A percentile compares a stretch with the other conserved stretches of the same genome.
Evolutionary conservation across 495 filamentous ascomycete genomes (phyloP).

Genomic region (Parmelia sp.): DNA sequence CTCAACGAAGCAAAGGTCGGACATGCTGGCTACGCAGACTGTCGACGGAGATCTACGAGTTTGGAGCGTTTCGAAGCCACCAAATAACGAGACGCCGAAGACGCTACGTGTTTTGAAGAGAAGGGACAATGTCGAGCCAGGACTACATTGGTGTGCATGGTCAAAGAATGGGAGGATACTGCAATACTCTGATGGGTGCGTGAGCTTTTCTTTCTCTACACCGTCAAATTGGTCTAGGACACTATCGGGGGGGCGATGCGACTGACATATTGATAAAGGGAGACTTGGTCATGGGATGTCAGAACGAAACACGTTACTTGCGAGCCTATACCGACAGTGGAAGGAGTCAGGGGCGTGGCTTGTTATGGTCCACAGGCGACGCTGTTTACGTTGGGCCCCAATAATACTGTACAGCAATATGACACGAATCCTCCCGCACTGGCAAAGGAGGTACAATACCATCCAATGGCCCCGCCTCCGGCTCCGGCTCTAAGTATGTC

Average conservation of each 20-base stretch:
- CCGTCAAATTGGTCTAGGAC: not conserved
- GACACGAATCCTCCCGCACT: constrained; percentile 77
- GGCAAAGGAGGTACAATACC: constrained; percentile 78
- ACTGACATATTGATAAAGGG: constrained; percentile 46
- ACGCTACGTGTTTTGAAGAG: constrained; percentile 83
- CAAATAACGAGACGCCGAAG: constrained; percentile 66
- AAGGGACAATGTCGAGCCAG: constrained; percentile 62
- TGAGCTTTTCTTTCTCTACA: constrained; percentile 18
- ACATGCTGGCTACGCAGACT: constrained; percentile 94
- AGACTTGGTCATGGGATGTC: constrained; percentile 94
- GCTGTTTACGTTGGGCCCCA: constrained; percentile 86
- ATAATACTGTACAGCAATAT: constrained; percentile 89
- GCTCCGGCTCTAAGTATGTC: constrained; percentile 32
- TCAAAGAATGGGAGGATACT: constrained; percentile 95
- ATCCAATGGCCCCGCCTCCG: constrained; percentile 66
- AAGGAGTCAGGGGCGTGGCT: constrained; percentile 71
- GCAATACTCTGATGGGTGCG: constrained; percentile 87
- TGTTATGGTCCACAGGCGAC: constrained; percentile 84
- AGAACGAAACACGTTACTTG: constrained; percentile 89
- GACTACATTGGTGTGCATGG: constrained; percentile 95
- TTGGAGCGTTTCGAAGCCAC: constrained; percentile 91
- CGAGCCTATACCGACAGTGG: constrained; percentile 78
- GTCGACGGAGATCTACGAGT: constrained; percentile 88
- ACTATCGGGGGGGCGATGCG: not conserved
- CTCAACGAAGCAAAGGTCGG: constrained; percentile 92